Conservation (phyloP, 305 asterid species). For the Striga hermonthica region DNA sequence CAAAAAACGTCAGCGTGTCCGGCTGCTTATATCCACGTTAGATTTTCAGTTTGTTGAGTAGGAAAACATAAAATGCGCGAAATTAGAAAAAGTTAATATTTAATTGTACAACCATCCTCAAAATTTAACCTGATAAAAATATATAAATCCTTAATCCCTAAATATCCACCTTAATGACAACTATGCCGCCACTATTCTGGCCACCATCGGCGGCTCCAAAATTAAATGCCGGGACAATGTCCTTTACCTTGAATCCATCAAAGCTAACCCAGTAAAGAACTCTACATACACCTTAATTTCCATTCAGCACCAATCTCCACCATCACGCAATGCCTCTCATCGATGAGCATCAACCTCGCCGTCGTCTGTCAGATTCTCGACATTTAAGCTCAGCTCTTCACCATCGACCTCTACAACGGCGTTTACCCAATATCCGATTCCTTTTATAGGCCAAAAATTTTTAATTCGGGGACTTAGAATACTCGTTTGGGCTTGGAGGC, state of each 20-base stretch:
- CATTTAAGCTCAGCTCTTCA: constrained; percentile 66
- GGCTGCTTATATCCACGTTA: too few relatives aligned
- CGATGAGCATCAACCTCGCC: constrained; percentile 57
- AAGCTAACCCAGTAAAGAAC: constrained; percentile 57
- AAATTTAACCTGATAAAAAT: too few relatives aligned
- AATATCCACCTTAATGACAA: too few relatives aligned
- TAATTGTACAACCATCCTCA: too few relatives aligned
- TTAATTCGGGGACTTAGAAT: constrained; percentile 60
- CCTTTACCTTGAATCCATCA: constrained; percentile 53
- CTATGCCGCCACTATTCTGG: too few relatives aligned
- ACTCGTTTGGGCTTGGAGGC: constrained; percentile 46
- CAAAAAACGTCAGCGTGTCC: too few relatives aligned
- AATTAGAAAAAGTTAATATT: too few relatives aligned
- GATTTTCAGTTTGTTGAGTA: too few relatives aligned
- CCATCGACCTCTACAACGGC: constrained; percentile 51
- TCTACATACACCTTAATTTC: constrained; percentile 53
- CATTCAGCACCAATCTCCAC: constrained; percentile 56
- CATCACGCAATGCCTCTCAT: constrained; percentile 50
- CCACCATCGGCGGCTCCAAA: constrained; percentile 46
- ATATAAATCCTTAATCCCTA: too few relatives aligned
- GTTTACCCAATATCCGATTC: constrained; percentile 61
- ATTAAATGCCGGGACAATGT: constrained; percentile 53
- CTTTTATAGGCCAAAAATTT: constrained; percentile 43
- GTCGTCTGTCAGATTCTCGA: constrained; percentile 66
- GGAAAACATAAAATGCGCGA: too few relatives aligned